Base-by-base conservation (phyloP, 352 stramenopile species). In the Phytophthora quininea region DNA sequence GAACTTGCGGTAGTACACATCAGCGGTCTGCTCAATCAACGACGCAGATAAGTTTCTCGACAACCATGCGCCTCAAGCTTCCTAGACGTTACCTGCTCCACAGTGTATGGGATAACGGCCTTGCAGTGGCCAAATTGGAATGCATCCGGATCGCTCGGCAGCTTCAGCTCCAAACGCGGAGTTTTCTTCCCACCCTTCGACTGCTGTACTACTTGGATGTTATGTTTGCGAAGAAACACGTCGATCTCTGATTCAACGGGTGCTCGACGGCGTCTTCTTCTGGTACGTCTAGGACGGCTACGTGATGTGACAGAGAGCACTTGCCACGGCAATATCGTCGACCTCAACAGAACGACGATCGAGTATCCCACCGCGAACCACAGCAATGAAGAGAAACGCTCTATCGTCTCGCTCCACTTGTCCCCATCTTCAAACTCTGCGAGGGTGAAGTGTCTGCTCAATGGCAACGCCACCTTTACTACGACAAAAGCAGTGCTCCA, bases 1-100 rank as follows among this genome's bases (percentile, higher is more conserved):
- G 70, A 92, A 95, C 46, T 90, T 91, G 45, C 87, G 83, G 52
- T 92, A 95, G 56, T 90, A 91, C 47, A 92, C 69, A 31, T 92
- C 67, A 9, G 75, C 73, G 35, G 80, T 86, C 82, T 92, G 31
- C 15, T 11, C 35, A 11, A 38, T 49, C 24, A 7, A 48, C n/a
- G 19, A 49, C 29, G 29, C 29, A 49, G 33, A 49, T 19, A 61
- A 49, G 7, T 57, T 29, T 24, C 19, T 24, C 19, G 19, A 24
- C 19, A 24, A 24, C 19, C 19, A 24, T 24, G 19, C 19, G 19
- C 19, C 19, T 24, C 19, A 24, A 24, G 19, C 19, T 24, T 24
- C 19, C 19, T 24, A 24, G 19, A 24, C 19, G 19, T 24, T 47
- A 89, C 83, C 83, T 92, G 82, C 42, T 92, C 84, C 6, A 92